phyloP scores from a whole-genome alignment of 495 filamentous ascomycete species.

The Penicillium cosmopolitanum region DNA sequence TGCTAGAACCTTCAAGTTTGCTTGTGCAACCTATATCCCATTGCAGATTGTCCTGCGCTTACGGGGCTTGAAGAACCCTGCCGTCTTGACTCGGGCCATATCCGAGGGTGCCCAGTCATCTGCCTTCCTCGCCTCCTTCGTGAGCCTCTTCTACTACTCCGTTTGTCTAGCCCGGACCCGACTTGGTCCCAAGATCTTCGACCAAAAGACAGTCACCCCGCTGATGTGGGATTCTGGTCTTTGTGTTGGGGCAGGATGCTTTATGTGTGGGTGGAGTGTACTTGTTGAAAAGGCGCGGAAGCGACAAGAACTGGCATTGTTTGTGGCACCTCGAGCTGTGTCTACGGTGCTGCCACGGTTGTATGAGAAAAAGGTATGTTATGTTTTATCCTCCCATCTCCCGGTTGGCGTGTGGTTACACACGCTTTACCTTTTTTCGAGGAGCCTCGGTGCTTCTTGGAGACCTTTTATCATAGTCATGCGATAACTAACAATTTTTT shows the following conservation, averaged over 20 bases:
- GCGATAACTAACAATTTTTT: constrained; percentile 28
- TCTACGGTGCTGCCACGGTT: constrained; percentile 75
- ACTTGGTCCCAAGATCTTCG: constrained; percentile 73
- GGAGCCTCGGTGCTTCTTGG: constrained; percentile 4
- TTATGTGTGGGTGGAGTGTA: constrained; percentile 85
- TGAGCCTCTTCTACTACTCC: constrained; percentile 83
- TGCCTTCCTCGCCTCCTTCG: constrained; percentile 80
- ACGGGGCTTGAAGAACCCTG: constrained; percentile 52
- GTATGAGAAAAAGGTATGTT: constrained; percentile 66
- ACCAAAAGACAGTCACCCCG: constrained; percentile 54
- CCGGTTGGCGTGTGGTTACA: constrained; percentile 29
- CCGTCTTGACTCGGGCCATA: constrained; percentile 50
- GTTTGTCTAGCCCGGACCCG: constrained; percentile 82
- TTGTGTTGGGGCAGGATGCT: constrained; percentile 75
- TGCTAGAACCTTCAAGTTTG: constrained; percentile 69
- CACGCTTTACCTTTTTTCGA: constrained; percentile 7
- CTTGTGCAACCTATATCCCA: constrained; percentile 80
- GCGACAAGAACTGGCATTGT: constrained; percentile 79
- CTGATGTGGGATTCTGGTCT: constrained; percentile 69
- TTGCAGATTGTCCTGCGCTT: constrained; percentile 70
- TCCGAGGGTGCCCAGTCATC: constrained; percentile 72
- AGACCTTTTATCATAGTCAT: constrained; percentile 15
- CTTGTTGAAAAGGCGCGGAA: constrained; percentile 70
- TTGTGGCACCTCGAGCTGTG: constrained; percentile 82
- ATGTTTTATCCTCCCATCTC: constrained; percentile 30